Evolutionary conservation across 345 rosid species (phyloP), one percentile per base, ranked within the genome.

Genomic region (Erodium maritimum): DNA sequence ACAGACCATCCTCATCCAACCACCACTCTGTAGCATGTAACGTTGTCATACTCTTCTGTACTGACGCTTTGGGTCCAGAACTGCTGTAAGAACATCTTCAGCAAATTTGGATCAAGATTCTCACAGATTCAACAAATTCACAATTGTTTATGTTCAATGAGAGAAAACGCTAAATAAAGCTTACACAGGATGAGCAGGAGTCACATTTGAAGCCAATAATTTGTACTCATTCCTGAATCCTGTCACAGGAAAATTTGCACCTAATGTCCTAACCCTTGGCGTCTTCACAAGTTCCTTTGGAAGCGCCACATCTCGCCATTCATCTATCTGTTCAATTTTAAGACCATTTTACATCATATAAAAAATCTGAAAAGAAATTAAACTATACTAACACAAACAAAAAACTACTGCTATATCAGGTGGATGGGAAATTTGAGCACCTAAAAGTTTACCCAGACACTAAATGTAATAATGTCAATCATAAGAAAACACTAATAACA

Each of bases 1-100:
- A 93, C 21, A 87, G 68, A 53, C 99, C 95, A 72, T 89, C 95
- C 68, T 91, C 99, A 56, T 83, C 86, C 63, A 67, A 65, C 96
- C 99, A 93, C 99, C 94, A 93, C 68, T 78, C 79, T 1, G 84
- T 66, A 55, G 82, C 66, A 37, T 80, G 83, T 60, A 70, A 62
- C 75, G 78, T 88, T 18, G 79, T 66, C 1, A 55, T 57, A 67
- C 66, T 77, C 76, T 73, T 83, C 65, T 76, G 81, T 9, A 59
- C 71, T 59, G 71, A 66, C 18, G 73, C 61, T 48, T 79, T 3
- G 7, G 3, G 33, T 25, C 33, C 33, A 25, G 7, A 25, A 25
- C 33, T 25, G 33, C 7, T 7, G 33, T 25, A 25, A 25, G 33
- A 25, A 25, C 33, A 25, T 25, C n/a, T n/a, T n/a, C n/a, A n/a